Evolutionary conservation across 1,284 basidiomycete genomes (phyloP), one percentile per base, ranked within the genome.

Genomic region (Cryptococcus sp.): DNA sequence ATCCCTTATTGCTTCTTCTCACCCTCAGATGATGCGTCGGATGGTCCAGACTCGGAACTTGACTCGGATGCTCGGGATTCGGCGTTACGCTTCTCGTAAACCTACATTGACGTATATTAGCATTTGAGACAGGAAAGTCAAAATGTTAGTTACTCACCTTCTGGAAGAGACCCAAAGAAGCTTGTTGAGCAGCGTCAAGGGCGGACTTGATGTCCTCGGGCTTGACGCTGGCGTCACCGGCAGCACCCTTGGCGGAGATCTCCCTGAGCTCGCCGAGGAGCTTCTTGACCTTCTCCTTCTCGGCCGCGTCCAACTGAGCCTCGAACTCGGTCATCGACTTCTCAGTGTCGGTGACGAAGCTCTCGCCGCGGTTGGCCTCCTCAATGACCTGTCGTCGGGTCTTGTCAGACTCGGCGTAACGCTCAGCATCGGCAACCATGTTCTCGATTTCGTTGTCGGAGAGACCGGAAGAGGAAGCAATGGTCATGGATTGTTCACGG

Each of bases 261-360:
- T 94, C 93, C 59, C 93, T 87, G 52, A 98, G 87, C 81, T 98
- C 93, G 63, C 80, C 80, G 52, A 99, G 81, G 55, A 93, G 87
- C 79, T 87, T 88, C 59, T 87, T 82, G 67, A 97, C 93, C 84
- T 93, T 97, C 79, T 91, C 92, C 81, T 90, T 91, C 86, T 95
- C 93, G 5, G 87, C 81, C 19, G 86, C 85, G 69, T 97, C 93
- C 58, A 99, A 86, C 78, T 98, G 93, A 58, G 95, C 90, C 83
- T 94, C 93, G 85, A 98, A 98, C 82, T 99, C 96, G 77, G 84
- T 86, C 87, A 98, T 89, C 34, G 69, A 89, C 83, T 97, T 98
- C 84, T 96, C 93, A 3, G 95, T 99, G 79, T 99, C 95, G 61
- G 87, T 82, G 74, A 89, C 91, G 66, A 98, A 89, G 26, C 90